Base-by-base conservation (phyloP, 768 basidiomycete species). In the Boletus rufocinnamomeus region DNA sequence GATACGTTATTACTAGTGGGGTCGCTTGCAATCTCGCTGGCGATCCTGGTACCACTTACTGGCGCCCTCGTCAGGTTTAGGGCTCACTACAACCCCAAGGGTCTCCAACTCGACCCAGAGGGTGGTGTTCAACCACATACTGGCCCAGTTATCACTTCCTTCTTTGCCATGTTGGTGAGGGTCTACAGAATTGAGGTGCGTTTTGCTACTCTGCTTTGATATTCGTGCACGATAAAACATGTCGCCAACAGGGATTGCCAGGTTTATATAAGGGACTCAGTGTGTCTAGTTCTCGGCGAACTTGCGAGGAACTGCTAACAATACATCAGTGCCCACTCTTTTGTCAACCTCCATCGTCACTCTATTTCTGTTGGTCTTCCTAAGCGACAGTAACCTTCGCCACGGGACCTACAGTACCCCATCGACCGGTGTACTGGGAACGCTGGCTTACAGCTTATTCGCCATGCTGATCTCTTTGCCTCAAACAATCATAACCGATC, bases 21-120 rank as follows among this genome's bases (percentile, higher is more conserved):
- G 11, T 82, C 85, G 23, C 65, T 84, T 28, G 73, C 75, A 25
- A 45, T 87, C 37, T 84, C 82, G 37, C 71, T 90, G n/a, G 78
- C 75, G 37, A 69, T 88, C 28, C 74, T 84, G 19, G 82, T 90
- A 6, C 83, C 85, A 13, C 73, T 91, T 14, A 80, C 83, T 9
- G 91, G 90, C 5, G 78, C 86, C 14, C 77, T 92, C 11, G 86
- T 93, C 9, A 81, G 91, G 48, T 85, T 89, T 69, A 80, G 92
- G 72, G 89, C 89, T 32, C 91, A 93, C 69, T 93, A 89, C 76
- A 91, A 89, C 67, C 92, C 92, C 3, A 89, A 88, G 71, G 89
- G 88, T 37, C 84, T 94, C 41, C 89, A 87, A 52, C 79, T 93
- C 41, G 91, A 93, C 71, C 76, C 80, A 32, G 90, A 91, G 67